Evolutionary conservation across 2,329 filamentous ascomycete species (phyloP).

Genomic region (Fusarium setosum): DNA sequence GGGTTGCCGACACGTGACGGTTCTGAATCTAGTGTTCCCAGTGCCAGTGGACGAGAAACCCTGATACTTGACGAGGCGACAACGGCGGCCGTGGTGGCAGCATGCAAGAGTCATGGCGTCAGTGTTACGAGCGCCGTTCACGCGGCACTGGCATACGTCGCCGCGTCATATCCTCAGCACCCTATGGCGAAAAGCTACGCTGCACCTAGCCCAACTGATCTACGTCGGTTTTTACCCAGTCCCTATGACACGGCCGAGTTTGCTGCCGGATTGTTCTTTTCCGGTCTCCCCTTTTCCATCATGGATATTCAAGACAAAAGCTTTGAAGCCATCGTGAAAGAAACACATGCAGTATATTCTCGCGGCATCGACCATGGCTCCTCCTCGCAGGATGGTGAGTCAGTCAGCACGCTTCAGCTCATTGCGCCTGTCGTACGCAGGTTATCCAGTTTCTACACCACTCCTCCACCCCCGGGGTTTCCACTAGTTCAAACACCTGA

Average conservation of each 20-base stretch:
- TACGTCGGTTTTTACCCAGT: slow-evolving; percentile 41
- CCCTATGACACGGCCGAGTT: slow-evolving; percentile 42
- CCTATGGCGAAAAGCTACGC: slow-evolving; percentile 44
- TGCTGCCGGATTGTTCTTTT: slow-evolving; percentile 35
- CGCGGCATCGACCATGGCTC: slow-evolving; percentile 42
- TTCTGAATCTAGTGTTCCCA: not conserved
- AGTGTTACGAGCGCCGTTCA: slow-evolving; percentile 46
- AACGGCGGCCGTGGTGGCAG: not conserved
- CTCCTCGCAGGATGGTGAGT: slow-evolving; percentile 32
- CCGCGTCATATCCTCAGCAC: slow-evolving; percentile 42
- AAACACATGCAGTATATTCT: slow-evolving; percentile 41
- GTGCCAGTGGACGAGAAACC: not conserved
- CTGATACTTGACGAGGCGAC: not conserved
- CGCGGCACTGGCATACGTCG: slow-evolving; percentile 41
- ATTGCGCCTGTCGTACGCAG: slow-evolving; percentile 27
- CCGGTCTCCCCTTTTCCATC: slow-evolving; percentile 24
- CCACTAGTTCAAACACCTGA: slow-evolving; percentile 46
- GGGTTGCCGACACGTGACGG: not conserved
- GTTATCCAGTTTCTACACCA: slow-evolving; percentile 23
- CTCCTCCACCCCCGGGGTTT: slow-evolving; percentile 20
- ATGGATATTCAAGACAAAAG: slow-evolving; percentile 24
- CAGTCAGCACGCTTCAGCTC: slow-evolving; percentile 23
- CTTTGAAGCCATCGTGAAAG: slow-evolving; percentile 37
- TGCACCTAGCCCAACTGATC: slow-evolving; percentile 43
- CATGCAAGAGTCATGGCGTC: slow-evolving; percentile 13